Conservation (phyloP, 139 green algal genomes). For the Chlamydomonas applanata region DNA sequence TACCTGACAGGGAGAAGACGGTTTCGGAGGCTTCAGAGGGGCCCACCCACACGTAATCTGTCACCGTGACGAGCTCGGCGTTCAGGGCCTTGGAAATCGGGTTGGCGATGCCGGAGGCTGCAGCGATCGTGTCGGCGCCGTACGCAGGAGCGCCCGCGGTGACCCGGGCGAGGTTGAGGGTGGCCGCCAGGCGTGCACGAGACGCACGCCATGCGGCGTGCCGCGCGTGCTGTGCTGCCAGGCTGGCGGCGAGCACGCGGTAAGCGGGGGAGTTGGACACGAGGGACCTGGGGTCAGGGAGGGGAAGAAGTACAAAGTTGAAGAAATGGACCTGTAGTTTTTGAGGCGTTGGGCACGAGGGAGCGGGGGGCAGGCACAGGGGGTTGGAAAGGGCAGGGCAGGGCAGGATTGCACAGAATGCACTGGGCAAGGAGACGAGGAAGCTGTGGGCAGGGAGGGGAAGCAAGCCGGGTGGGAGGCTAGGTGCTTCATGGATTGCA, state of each 20-base stretch:
- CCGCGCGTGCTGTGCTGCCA: slow-evolving; percentile 20
- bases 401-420: no score
- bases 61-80: slow-evolving; percentile 7
- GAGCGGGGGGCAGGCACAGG: no score
- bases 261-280: slow-evolving; percentile 23
- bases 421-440: no score
- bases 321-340: no score
- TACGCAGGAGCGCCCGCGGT: slow-evolving; percentile 28
- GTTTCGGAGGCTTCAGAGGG: not conserved
- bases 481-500: no score
- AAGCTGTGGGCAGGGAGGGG: no score
- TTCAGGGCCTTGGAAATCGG: slow-evolving; percentile 3
- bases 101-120: slow-evolving; percentile 6
- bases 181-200: slow-evolving; percentile 15
- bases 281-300: slow-evolving; percentile 11
- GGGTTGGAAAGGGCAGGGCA: no score
- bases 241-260: slow-evolving; percentile 17
- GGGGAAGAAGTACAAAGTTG: not conserved
- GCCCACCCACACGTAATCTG: not conserved
- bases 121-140: slow-evolving; percentile 19
- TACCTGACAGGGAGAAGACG: no score
- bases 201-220: slow-evolving; percentile 26
- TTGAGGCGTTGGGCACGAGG: no score
- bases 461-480: no score
- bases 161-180: slow-evolving; percentile 21